Base-by-base conservation (phyloP, 2,329 filamentous ascomycete species). In the Colletotrichum paranaense region DNA sequence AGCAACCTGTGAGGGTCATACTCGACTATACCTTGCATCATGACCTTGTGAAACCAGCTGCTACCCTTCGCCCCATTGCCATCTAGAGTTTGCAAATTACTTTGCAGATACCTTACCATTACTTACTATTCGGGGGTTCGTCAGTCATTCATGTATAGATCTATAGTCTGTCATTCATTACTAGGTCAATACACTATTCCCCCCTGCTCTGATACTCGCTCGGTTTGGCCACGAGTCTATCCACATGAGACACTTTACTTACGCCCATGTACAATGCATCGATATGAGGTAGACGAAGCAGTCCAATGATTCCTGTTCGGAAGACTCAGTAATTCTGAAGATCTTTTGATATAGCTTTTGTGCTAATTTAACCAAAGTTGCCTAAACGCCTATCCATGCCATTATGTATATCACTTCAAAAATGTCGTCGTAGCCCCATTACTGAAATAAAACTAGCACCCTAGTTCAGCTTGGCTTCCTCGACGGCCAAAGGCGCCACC, bases 391-490 rank as follows among this genome's bases (percentile, higher is more conserved):
- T 5, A 9, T 16, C 11, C 11, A 19, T 24, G 42, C 60, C 4
- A 8, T 52, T n/a, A 16, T 12, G 19, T 62, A 26, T 9, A 46
- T 26, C 16, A n/a, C n/a, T 32, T 32, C 19, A 4, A 32, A 11
- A 22, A 30, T 9, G 26, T 19, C 52, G 30, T 38, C 42, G 19
- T 8, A 16, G 3, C 19, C 24, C 24, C 19, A 4, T 19, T n/a
- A 12, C 1, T 12, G 22, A n/a, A 12, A 9, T 16, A 7, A 22
- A 26, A 19, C 55, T 60, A 68, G 57, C 46, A 19, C 68, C 22
- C 7, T 56, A 26, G 58, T 49, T 69, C 19, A 76, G 58, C 59
- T 66, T 71, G 9, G 73, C 71, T 74, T 77, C 76, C 46, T 74
- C 72, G 46, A 62, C 72, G 12, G 35, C 67, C 67, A 78, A 57